Conservation (phyloP, 1,139 yeast genomes). For the Taphrina deformans region DNA sequence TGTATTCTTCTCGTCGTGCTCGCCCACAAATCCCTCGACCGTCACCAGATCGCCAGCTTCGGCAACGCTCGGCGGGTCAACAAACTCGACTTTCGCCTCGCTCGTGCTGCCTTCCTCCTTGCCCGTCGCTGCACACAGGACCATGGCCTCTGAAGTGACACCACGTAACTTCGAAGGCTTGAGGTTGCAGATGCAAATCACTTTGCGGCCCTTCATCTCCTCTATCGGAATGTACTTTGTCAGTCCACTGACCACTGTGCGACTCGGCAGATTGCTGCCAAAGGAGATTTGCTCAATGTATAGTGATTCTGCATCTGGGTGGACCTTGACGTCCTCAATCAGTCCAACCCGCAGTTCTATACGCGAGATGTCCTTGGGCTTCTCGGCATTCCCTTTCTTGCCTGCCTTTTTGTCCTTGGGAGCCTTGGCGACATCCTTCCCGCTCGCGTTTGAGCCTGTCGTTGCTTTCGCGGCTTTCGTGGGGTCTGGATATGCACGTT, state of each 20-base stretch:
- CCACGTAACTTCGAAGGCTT: constrained; percentile 95
- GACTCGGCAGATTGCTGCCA: constrained; percentile 95
- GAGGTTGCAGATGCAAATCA: constrained; percentile 72
- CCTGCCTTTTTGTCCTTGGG: constrained; percentile 48
- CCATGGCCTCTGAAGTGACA: constrained; percentile 93
- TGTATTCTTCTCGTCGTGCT: constrained; percentile 27
- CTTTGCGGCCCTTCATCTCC: constrained; percentile 77
- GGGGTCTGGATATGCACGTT: constrained; percentile 73
- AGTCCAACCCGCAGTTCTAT: constrained; percentile 92
- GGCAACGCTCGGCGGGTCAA: constrained; percentile 25
- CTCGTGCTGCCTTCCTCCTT: constrained; percentile 23
- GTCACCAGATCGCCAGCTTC: constrained; percentile 14
- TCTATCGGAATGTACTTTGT: constrained; percentile 76
- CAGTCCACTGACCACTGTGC: constrained; percentile 96
- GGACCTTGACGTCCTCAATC: constrained; percentile 93
- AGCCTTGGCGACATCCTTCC: constrained; percentile 2
- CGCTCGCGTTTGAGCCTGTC: constrained; percentile 15
- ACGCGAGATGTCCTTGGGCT: constrained; percentile 61
- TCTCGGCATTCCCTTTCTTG: constrained; percentile 59
- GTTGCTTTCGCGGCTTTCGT: constrained; percentile 16
- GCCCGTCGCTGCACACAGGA: constrained; percentile 43
- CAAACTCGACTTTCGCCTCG: constrained; percentile 21
- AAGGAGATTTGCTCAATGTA: constrained; percentile 94
- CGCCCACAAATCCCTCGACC: constrained; percentile 29
- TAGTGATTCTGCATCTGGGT: constrained; percentile 95